These are phyloP conservation scores for Pleurotus tuber-regium DNA, from an alignment of 768 basidiomycete genomes.

Conservation along the genomic window DNA sequence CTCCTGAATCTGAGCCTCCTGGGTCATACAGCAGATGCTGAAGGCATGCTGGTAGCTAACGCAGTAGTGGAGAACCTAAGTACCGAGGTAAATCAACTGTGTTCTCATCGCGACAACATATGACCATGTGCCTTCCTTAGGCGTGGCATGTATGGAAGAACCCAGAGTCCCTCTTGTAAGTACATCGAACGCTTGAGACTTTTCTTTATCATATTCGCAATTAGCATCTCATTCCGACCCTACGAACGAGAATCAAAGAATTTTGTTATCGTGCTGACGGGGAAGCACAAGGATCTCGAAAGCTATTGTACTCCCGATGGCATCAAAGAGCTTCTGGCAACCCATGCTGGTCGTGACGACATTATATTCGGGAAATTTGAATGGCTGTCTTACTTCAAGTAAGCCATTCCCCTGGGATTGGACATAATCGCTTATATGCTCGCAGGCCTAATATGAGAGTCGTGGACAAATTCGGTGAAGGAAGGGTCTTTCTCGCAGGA, in stretches of 20 bases:
- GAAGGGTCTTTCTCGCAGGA: constrained; percentile 20
- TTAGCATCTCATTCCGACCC: not conserved
- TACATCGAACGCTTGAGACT: not conserved
- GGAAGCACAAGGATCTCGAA: not conserved
- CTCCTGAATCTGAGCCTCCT: constrained; percentile 13
- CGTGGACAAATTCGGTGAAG: constrained; percentile 19
- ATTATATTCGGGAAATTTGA: constrained; percentile 3
- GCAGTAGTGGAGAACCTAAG: not conserved
- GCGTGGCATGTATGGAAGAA: not conserved
- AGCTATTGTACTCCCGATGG: not conserved
- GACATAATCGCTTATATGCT: not conserved
- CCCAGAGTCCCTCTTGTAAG: too few species aligned
- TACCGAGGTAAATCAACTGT: constrained; percentile 2
- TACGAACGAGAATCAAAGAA: not conserved
- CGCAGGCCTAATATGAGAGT: constrained; percentile 19
- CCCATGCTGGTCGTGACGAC: not conserved
- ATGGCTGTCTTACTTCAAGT: constrained; percentile 11
- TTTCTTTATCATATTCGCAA: not conserved
- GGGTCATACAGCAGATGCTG: constrained; percentile 16
- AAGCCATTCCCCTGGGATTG: not conserved
- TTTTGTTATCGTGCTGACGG: not conserved
- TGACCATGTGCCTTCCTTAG: not conserved
- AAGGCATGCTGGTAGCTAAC: constrained; percentile 9
- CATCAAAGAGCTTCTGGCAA: not conserved
- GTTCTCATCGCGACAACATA: too few species aligned